Evolutionary conservation across 1,284 basidiomycete genomes (phyloP), one percentile per base, ranked within the genome.

Genomic region (Jaminaea rosea): DNA sequence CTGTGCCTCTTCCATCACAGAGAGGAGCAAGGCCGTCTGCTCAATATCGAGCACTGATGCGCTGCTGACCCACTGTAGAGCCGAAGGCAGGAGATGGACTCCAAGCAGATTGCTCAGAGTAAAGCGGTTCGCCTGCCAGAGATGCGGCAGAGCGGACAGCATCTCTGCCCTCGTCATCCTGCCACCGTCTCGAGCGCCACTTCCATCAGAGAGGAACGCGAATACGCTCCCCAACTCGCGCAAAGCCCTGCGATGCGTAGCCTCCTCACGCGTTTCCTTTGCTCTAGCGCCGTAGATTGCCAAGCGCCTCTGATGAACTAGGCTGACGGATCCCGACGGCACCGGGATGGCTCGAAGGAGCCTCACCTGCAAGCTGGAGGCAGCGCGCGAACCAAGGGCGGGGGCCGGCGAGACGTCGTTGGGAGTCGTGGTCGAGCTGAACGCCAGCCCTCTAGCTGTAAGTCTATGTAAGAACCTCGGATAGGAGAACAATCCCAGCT

Each of bases 381-480:
- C 3, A 4, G n/a, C 34, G 34, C n/a, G n/a, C n/a, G n/a, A n/a
- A n/a, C n/a, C n/a, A n/a, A n/a, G n/a, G n/a, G 21, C 34, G 15
- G 45, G 15, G 24, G 29, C 15, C 3, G 29, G 21, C 28, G 45
- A 23, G 26, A 19, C 15, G 21, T 9, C 10, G 3, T 46, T 19
- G 4, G 27, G 3, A 2, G 7, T 9, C 76, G 15, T 65, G 69
- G 10, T 79, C 80, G 34, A 79, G 77, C 19, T 81, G 57, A 34
- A 72, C 45, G 26, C 63, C 49, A 49, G 55, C 4, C 88, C 86
- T 23, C 87, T 80, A 1, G 88, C 87, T 50, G 92, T 84, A 21
- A 94, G 79, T 24, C 86, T 81, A 66, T 90, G 87, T 26, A 93
- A 80, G 67, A 92, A 94, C 36, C 80, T 79, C n/a, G 83, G 79